These are phyloP conservation scores for Trypanosomatidae sp. DNA, from an alignment of 208 protist genomes.

Conservation along the genomic window DNA sequence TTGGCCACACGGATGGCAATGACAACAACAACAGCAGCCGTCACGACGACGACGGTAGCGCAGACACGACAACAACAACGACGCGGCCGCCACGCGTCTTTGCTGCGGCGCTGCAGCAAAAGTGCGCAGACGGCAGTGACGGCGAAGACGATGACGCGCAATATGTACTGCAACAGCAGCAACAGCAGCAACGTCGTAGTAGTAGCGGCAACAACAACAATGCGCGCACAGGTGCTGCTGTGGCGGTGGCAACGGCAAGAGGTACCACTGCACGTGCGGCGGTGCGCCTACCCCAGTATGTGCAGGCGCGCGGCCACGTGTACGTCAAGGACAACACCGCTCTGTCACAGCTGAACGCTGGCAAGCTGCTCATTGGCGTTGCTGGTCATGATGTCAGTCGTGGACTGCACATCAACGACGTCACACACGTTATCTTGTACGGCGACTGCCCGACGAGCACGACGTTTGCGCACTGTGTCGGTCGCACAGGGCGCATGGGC, in stretches of 20 bases:
- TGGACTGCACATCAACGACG: conserved; percentile 64
- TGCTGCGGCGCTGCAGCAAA: too few species aligned
- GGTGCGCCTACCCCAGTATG: conserved; percentile 25
- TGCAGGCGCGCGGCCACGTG: conserved; percentile 24
- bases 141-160: too few species aligned
- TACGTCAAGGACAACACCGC: conserved; percentile 69
- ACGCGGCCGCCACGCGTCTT: too few species aligned
- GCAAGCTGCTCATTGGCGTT: conserved; percentile 50
- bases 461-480: conserved; percentile 77
- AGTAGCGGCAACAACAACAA: too few species aligned
- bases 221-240: too few species aligned
- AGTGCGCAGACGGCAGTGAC: too few species aligned
- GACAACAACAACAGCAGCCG: too few species aligned
- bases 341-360: conserved; percentile 43
- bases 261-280: conserved; percentile 5
- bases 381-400: conserved; percentile 43
- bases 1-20: too few species aligned
- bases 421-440: conserved; percentile 81
- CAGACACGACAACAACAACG: too few species aligned
- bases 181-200: too few species aligned
- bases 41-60: too few species aligned
- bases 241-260: background rate
- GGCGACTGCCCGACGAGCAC: conserved; percentile 36
- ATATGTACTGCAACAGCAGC: too few species aligned
- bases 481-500: conserved; percentile 78